Evolutionary conservation across 202 grass and related monocot genomes (phyloP).

Genomic region (Saccharum hybrid): DNA sequence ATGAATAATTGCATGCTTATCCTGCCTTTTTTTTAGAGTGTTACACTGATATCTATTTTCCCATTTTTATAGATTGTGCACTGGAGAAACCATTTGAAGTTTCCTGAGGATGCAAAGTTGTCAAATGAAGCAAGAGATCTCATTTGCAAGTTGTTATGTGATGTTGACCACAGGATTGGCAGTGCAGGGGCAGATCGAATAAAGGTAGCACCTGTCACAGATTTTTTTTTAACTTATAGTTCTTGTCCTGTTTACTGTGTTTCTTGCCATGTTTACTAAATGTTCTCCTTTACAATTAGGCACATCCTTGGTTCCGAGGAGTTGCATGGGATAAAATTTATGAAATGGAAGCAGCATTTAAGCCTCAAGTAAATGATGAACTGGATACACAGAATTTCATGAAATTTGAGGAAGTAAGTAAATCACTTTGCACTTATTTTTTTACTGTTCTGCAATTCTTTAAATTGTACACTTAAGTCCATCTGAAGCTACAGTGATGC

Average conservation of each 20-base stretch:
- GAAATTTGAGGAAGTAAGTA: constrained; percentile 92
- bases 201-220: constrained; percentile 61
- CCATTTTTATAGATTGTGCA: constrained; percentile 79
- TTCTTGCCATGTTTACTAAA: constrained; percentile 29
- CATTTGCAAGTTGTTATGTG: constrained; percentile 90
- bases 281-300: constrained; percentile 57
- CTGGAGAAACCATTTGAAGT: constrained; percentile 97
- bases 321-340: constrained; percentile 95
- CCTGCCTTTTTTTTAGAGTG: neutral
- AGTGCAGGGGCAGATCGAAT: constrained; percentile 88
- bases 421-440: constrained; percentile 21
- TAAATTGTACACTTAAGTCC: neutral
- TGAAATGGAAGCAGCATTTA: constrained; percentile 95
- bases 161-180: constrained; percentile 91
- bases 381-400: constrained; percentile 97
- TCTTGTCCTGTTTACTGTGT: constrained; percentile 35
- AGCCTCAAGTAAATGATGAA: constrained; percentile 94
- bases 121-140: constrained; percentile 90
- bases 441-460: constrained; percentile 22
- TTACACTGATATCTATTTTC: constrained; percentile 40
- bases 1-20: constrained; percentile 17
- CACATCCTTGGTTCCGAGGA: constrained; percentile 94
- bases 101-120: constrained; percentile 89
- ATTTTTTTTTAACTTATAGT: too few relatives aligned
- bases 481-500: constrained; percentile 8